Evolutionary conservation across 352 stramenopile genomes (phyloP), one percentile per base, ranked within the genome.

Genomic region (Pythium chondricola): DNA sequence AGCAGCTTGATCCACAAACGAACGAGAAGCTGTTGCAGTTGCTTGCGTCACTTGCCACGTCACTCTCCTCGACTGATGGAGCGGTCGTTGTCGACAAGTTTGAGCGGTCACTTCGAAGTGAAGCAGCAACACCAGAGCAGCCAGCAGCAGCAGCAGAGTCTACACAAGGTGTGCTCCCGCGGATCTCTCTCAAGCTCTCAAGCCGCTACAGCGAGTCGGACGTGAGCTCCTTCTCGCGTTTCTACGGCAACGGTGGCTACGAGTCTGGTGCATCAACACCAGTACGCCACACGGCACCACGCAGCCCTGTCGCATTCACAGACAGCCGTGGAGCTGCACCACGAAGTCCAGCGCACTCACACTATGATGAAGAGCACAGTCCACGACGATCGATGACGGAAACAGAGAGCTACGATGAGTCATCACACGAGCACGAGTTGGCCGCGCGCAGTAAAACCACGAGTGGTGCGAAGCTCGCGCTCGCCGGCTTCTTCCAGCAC

Each of bases 401-500:
- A 24, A 65, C 57, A 0, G 57, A 65, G 27, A 65, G 57, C 42
- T 65, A 35, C 24, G 57, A 65, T 30, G 57, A 65, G 36, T 65
- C 57, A 4, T 58, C 18, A 7, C 56, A 64, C 16, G 56, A 64
- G 10, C 38, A 56, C 45, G 50, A 63, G 17, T 26, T 21, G 2
- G 24, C 35, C 4, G 16, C 39, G 9, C 26, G 43, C 4, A 31
- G n/a, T 10, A 65, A 65, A 31, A 52, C 27, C 9, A 16, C 20
- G 5, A 21, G 9, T 22, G 42, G 50, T n/a, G 56, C 64, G 3
- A 88, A 85, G 36, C 42, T 85, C 14, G 69, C 77, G 1, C 48
- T 88, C 6, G 72, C 74, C 11, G 57, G 57, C 10, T 75, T 88
- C 39, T 86, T 88, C 42, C 77, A 88, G 51, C 83, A 74, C 43